Percentiles rank a stretch among this genome's conserved stretches.
Conservation (phyloP, 306 rosid genomes). For the Vigna angularis region DNA sequence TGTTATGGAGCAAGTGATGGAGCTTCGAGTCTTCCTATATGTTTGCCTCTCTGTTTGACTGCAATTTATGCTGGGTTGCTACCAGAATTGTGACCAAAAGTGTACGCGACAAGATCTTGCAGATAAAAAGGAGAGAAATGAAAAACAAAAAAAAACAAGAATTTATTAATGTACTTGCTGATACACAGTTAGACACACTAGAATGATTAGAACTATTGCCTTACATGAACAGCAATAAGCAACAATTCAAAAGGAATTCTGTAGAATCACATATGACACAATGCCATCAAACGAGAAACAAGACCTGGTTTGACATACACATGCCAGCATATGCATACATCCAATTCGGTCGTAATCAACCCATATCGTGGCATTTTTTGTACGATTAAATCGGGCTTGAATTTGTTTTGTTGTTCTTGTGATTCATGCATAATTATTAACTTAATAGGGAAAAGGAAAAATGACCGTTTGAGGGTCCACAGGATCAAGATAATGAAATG, state of each 20-base stretch:
- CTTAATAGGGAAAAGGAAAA: neutral
- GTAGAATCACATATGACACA: slow-evolving; percentile 47
- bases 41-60: slow-evolving; percentile 57
- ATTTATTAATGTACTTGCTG: slow-evolving; percentile 17
- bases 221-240: slow-evolving; percentile 44
- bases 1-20: slow-evolving; percentile 85
- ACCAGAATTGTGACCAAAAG: slow-evolving; percentile 66
- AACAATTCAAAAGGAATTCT: slow-evolving; percentile 38
- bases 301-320: slow-evolving; percentile 43
- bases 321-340: slow-evolving; percentile 35
- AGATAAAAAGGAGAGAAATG: slow-evolving; percentile 46
- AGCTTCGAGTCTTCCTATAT: slow-evolving; percentile 61
- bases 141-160: slow-evolving; percentile 28
- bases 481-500: slow-evolving; percentile 67
- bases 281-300: slow-evolving; percentile 53
- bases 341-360: slow-evolving; percentile 37
- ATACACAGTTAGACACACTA: neutral
- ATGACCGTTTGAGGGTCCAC: slow-evolving; percentile 51
- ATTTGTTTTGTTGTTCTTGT: slow-evolving; percentile 22
- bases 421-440: slow-evolving; percentile 34
- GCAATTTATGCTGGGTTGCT: slow-evolving; percentile 65
- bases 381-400: slow-evolving; percentile 35
- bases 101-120: slow-evolving; percentile 62
- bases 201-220: slow-evolving; percentile 41
- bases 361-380: slow-evolving; percentile 33